phyloP scores from a whole-genome alignment of 208 protist species.

The Wallacemonas sp. region DNA sequence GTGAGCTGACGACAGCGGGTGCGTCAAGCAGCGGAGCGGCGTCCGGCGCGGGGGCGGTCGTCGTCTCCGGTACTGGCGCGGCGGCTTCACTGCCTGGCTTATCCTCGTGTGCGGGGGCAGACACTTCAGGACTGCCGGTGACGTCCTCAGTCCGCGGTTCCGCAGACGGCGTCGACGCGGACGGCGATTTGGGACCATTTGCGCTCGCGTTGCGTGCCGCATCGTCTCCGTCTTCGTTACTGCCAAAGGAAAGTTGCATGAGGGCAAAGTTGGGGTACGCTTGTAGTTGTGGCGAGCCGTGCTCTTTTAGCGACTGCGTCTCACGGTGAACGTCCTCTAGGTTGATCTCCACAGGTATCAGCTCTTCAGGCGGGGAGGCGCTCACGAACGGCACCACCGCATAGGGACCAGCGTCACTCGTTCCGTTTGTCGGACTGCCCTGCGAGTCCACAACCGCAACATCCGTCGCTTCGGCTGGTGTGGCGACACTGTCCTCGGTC shows the following conservation, averaged over 20 bases:
- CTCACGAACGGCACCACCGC: slow-evolving; percentile 11
- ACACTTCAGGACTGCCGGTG: no score
- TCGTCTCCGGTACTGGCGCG: not conserved
- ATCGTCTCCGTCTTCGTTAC: not conserved
- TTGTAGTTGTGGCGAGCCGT: slow-evolving; percentile 46
- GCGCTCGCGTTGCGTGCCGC: no score
- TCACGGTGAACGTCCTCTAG: slow-evolving; percentile 28
- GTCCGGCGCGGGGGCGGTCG: not conserved
- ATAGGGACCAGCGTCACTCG: not conserved
- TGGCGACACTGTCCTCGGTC: not conserved
- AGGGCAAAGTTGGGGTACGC: slow-evolving; percentile 61
- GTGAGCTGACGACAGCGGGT: no score
- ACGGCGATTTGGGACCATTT: no score
- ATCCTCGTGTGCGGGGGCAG: no score
- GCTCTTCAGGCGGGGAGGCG: not conserved
- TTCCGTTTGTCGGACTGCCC: no score
- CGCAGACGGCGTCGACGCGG: no score
- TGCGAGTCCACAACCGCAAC: no score
- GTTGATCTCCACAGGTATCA: slow-evolving; percentile 24
- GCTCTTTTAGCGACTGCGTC: slow-evolving; percentile 18
- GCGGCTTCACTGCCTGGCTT: no score
- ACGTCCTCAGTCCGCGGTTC: no score
- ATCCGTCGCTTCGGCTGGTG: not conserved
- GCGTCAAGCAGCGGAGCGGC: no score
- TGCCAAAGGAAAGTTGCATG: slow-evolving; percentile 38